Conservation (phyloP, 2,329 filamentous ascomycete genomes). For the Trichoderma harzianum region DNA sequence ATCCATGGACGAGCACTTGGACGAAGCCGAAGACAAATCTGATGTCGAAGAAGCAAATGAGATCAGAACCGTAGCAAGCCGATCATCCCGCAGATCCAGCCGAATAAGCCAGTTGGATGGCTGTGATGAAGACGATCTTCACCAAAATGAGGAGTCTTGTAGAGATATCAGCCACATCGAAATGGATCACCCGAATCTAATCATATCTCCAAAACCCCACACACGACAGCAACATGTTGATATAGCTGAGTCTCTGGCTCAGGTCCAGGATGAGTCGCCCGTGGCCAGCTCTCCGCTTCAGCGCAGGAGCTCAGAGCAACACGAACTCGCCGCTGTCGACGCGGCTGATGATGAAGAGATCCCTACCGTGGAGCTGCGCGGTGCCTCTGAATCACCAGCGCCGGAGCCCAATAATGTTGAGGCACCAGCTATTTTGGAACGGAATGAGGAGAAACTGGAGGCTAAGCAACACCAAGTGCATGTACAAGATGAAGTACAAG, state of each 20-base stretch:
- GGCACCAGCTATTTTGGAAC: background rate
- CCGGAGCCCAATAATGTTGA: background rate
- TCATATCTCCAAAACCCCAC: background rate
- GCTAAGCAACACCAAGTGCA: background rate
- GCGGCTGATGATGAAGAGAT: background rate
- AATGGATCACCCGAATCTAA: background rate
- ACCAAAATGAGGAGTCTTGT: background rate
- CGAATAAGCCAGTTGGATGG: constrained; percentile 10
- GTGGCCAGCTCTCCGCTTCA: background rate
- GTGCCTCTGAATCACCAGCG: background rate
- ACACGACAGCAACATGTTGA: background rate
- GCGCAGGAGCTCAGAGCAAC: background rate
- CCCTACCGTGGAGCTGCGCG: background rate
- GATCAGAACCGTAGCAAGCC: background rate
- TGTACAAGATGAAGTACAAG: background rate
- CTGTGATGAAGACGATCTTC: background rate
- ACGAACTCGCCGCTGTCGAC: background rate
- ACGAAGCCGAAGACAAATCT: background rate
- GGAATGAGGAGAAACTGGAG: background rate
- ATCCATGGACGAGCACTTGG: background rate
- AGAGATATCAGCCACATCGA: background rate
- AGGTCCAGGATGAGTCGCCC: background rate
- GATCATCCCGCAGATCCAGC: constrained; percentile 4
- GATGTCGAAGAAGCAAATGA: background rate
- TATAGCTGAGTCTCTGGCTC: background rate